Conservation (phyloP, 805 yeast genomes). For the Sugiyamaella valdiviana region DNA sequence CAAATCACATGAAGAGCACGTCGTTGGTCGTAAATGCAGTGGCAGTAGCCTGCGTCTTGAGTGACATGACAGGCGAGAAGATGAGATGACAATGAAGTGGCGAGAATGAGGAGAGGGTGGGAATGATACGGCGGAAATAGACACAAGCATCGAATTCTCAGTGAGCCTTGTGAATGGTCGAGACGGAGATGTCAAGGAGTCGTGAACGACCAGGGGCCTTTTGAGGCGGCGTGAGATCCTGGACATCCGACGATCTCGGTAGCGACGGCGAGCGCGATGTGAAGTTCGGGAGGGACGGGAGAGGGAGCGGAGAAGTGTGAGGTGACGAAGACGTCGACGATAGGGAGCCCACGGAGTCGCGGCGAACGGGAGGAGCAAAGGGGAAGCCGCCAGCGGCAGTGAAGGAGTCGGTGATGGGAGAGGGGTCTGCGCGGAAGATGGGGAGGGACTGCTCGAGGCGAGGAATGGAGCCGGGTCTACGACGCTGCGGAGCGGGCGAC, state of each 20-base stretch:
- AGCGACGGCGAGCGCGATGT: neutral
- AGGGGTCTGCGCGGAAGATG: constrained; percentile 2
- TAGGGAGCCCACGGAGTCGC: neutral
- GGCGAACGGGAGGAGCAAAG: constrained; percentile 1
- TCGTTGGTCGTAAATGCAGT: no score
- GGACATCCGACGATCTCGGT: neutral
- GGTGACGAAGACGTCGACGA: constrained; percentile 1
- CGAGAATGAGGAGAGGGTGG: no score
- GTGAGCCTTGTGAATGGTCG: constrained; percentile 12
- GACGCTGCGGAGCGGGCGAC: constrained; percentile 7
- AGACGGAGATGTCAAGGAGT: constrained; percentile 21
- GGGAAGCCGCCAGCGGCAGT: neutral
- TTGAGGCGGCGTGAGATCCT: neutral
- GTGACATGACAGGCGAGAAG: no score
- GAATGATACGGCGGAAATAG: neutral
- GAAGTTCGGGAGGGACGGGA: neutral
- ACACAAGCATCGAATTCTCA: neutral
- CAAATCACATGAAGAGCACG: no score
- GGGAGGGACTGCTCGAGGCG: constrained; percentile 11
- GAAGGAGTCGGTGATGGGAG: neutral
- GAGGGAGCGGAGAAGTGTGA: constrained; percentile 5
- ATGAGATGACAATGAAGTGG: no score
- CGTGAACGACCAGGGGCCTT: constrained; percentile 16
- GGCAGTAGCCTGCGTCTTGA: no score
- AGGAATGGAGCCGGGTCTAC: neutral